Conservation (phyloP, 2,329 filamentous ascomycete species). For the Exophiala dermatitidis region DNA sequence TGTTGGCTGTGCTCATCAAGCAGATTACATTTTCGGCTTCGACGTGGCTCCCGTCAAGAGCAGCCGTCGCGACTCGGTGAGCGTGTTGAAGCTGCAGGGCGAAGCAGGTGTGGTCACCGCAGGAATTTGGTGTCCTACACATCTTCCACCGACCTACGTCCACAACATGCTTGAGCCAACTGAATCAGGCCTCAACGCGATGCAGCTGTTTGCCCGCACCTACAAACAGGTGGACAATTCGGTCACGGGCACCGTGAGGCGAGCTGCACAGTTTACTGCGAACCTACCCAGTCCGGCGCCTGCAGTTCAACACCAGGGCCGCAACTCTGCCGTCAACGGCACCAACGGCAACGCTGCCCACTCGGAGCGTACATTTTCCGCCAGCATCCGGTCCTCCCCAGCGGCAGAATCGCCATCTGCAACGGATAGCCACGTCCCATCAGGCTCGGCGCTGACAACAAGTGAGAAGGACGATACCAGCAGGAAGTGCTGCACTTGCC, state of each 20-base stretch:
- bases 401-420: slow-evolving; percentile 14
- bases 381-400: slow-evolving; percentile 27
- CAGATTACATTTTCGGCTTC: slow-evolving; percentile 77
- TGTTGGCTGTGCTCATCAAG: slow-evolving; percentile 80
- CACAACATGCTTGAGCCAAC: slow-evolving; percentile 73
- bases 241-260: slow-evolving; percentile 84
- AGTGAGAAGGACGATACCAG: slow-evolving; percentile 4
- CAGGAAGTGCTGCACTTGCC: slow-evolving; percentile 37
- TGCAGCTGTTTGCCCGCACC: slow-evolving; percentile 79
- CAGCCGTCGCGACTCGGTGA: slow-evolving; percentile 72
- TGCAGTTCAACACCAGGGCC: slow-evolving; percentile 39
- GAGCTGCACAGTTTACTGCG: slow-evolving; percentile 63
- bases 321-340: slow-evolving; percentile 50
- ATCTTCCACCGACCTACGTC: slow-evolving; percentile 54
- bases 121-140: slow-evolving; percentile 84
- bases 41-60: slow-evolving; percentile 86
- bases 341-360: slow-evolving; percentile 13
- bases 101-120: slow-evolving; percentile 81
- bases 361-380: slow-evolving; percentile 16
- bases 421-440: slow-evolving; percentile 8
- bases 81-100: slow-evolving; percentile 69
- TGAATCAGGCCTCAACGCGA: slow-evolving; percentile 63
- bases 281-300: slow-evolving; percentile 32
- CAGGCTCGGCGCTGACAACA: not conserved
- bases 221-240: slow-evolving; percentile 93